Evolutionary conservation across 768 basidiomycete genomes (phyloP), one percentile per base, ranked within the genome.

Genomic region (Strobilomyces dryophilus): DNA sequence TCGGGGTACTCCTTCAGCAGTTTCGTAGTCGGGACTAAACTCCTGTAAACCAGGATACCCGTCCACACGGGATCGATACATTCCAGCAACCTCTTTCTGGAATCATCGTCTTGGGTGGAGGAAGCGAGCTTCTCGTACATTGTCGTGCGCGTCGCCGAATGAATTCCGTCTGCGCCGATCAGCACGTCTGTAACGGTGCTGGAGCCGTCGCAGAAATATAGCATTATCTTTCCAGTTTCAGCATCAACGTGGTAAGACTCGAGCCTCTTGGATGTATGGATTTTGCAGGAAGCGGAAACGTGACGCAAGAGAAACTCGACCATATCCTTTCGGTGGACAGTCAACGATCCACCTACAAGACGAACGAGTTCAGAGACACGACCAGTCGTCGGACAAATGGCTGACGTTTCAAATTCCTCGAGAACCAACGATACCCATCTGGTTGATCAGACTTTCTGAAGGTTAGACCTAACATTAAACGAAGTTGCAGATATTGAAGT

Each of bases 131-230:
- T 47, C 41, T 51, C 34, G 27, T 67, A 64, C 59, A 74, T 64
- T 14, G 55, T 56, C 27, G 45, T 58, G 36, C 73, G 66, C 8
- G 66, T 62, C 24, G 59, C 63, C 1, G 76, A 78, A 20, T 63
- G 72, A 51, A 78, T 64, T 7, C 77, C 78, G 52, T 79, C 78
- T 5, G 73, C 67, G 1, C 73, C 76, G 8, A 78, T 56, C 32
- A 79, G 62, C 9, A 79, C 49, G 48, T 79, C 76, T 29, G 74
- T 74, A 0, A 55, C 55, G 3, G 66, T 65, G 2, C 55, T 62
- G 15, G 66, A 64, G 5, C 72, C 75, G n/a, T 78, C 72, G 0
- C 62, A 51, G 49, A 79, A 79, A 14, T 61, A 52, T 8, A 79
- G 51, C 1, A 41, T 51, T 10, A 74, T 67, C 24, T 62, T 61